Evolutionary conservation across 1,284 basidiomycete genomes (phyloP).

Genomic region (Erythrobasidium hasegawianum): DNA sequence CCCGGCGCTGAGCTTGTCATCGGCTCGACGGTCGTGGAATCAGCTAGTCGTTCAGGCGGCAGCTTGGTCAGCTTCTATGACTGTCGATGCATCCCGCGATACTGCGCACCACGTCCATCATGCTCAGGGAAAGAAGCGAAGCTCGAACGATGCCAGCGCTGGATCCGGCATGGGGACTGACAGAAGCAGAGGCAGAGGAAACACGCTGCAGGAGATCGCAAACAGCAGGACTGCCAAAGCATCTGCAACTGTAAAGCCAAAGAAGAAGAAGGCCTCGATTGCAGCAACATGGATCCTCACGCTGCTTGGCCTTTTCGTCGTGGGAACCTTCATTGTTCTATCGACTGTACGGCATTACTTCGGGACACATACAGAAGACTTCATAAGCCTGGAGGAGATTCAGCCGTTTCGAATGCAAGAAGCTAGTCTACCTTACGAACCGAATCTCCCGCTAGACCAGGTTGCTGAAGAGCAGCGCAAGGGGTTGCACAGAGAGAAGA

Average conservation of each 20-base stretch:
- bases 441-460: conserved; percentile 10
- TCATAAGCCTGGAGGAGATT: conserved; percentile 74
- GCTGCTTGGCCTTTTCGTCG: conserved; percentile 75
- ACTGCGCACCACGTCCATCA: too few species aligned
- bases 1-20: too few species aligned
- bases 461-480: conserved; percentile 19
- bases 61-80: too few species aligned
- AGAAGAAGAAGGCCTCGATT: too few species aligned
- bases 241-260: too few species aligned
- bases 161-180: too few species aligned
- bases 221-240: background rate
- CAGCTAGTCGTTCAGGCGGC: too few species aligned
- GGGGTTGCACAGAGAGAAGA: conserved; percentile 26
- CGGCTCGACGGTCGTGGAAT: too few species aligned
- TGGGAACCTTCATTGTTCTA: conserved; percentile 88
- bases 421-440: conserved; percentile 19
- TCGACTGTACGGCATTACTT: conserved; percentile 87
- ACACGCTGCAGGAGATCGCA: background rate
- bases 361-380: conserved; percentile 70
- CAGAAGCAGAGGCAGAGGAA: background rate
- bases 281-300: conserved; percentile 55
- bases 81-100: too few species aligned
- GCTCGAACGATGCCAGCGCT: too few species aligned
- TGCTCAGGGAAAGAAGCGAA: too few species aligned
- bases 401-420: conserved; percentile 44